Percentiles rank a stretch among this genome's conserved stretches.
Conservation (phyloP, 1,139 yeast genomes). For the Protomyces inouyei region DNA sequence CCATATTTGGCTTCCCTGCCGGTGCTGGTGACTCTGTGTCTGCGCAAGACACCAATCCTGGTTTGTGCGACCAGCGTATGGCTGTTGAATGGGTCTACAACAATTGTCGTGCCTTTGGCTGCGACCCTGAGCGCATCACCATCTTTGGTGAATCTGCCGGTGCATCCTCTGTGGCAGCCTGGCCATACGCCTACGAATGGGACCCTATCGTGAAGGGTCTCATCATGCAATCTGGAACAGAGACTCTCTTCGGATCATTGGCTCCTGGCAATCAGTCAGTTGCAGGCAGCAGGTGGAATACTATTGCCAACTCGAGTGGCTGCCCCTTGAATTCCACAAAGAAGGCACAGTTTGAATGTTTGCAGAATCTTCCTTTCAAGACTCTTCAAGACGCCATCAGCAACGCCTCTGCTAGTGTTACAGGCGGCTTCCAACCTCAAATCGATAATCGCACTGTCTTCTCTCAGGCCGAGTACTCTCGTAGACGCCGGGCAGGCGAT, state of each 20-base stretch:
- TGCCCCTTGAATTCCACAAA: slow-evolving; percentile 13
- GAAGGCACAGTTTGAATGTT: slow-evolving; percentile 3
- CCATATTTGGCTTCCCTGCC: slow-evolving; percentile 20
- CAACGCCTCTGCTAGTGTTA: background rate
- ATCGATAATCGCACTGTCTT: slow-evolving; percentile 12
- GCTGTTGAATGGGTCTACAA: slow-evolving; percentile 42
- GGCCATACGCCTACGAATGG: slow-evolving; percentile 9
- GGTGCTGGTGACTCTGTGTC: slow-evolving; percentile 18
- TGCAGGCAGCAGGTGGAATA: slow-evolving; percentile 6
- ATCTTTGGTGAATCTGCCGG: slow-evolving; percentile 44
- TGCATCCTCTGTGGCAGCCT: slow-evolving; percentile 34
- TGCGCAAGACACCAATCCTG: slow-evolving; percentile 37
- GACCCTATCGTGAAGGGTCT: slow-evolving; percentile 23
- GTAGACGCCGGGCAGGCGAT: background rate
- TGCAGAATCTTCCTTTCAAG: slow-evolving; percentile 6
- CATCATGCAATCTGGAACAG: slow-evolving; percentile 25
- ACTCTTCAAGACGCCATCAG: slow-evolving; percentile 8
- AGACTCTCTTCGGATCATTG: slow-evolving; percentile 12
- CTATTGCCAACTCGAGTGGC: slow-evolving; percentile 11
- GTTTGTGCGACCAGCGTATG: slow-evolving; percentile 39
- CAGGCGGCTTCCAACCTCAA: slow-evolving; percentile 6
- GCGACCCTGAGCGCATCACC: slow-evolving; percentile 40
- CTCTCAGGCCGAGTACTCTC: background rate
- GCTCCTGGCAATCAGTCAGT: slow-evolving; percentile 3
- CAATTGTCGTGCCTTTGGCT: slow-evolving; percentile 41